Evolutionary conservation across 2,329 filamentous ascomycete genomes (phyloP).

Genomic region (Huntiella omanensis): DNA sequence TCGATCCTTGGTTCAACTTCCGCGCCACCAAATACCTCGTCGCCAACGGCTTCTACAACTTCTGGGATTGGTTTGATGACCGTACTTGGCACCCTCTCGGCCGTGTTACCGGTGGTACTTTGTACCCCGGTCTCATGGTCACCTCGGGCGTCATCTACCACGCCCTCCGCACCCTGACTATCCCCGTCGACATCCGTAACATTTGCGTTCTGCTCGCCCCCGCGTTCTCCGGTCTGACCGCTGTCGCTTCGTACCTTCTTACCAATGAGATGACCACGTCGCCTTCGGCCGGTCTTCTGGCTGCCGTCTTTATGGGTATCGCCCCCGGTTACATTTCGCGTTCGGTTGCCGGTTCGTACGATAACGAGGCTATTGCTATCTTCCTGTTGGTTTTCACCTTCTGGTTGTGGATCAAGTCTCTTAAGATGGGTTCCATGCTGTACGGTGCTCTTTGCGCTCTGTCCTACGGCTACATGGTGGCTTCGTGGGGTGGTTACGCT

Average conservation of each 20-base stretch:
- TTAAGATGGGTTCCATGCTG: constrained; percentile 90
- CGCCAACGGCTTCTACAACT: constrained; percentile 91
- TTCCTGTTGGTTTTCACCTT: constrained; percentile 98
- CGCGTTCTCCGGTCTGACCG: constrained; percentile 83
- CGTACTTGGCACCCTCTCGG: constrained; percentile 98
- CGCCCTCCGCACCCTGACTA: constrained; percentile 64
- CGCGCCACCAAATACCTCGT: constrained; percentile 95
- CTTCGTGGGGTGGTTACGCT: constrained; percentile 97
- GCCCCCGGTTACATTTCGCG: constrained; percentile 93
- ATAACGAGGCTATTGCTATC: constrained; percentile 98
- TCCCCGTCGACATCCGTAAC: constrained; percentile 96
- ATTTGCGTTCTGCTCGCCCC: constrained; percentile 94
- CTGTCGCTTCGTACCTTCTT: constrained; percentile 80
- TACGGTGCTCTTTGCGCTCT: constrained; percentile 90
- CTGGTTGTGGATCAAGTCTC: constrained; percentile 95
- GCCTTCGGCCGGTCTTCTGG: constrained; percentile 82
- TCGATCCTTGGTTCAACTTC: constrained; percentile 98
- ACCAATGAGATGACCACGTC: constrained; percentile 96
- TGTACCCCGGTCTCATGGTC: constrained; percentile 97
- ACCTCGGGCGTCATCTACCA: constrained; percentile 97
- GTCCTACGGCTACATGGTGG: constrained; percentile 99
- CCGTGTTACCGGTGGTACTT: constrained; percentile 93
- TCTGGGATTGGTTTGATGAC: constrained; percentile 99
- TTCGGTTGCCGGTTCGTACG: constrained; percentile 94
- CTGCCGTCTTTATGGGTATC: constrained; percentile 94